A percentile compares a stretch with the other conserved stretches of the same genome.
Evolutionary conservation across 306 rosid species (phyloP).

Genomic region (Rosa persica): DNA sequence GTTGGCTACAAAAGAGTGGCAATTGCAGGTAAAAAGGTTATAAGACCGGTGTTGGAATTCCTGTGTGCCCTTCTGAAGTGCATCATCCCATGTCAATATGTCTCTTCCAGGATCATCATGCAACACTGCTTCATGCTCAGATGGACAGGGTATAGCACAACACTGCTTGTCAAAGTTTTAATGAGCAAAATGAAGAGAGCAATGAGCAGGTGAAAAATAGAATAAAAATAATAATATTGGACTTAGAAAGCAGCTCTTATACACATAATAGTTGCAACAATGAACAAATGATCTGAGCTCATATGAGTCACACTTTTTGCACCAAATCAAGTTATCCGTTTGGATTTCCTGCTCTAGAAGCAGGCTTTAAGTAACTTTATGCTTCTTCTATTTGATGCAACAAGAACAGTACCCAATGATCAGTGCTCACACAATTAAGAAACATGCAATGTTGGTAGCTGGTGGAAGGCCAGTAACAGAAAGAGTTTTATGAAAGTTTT

Average conservation of each 20-base stretch:
- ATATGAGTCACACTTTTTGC: slow-evolving; percentile 22
- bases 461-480: slow-evolving; percentile 1
- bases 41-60: slow-evolving; percentile 88
- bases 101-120: slow-evolving; percentile 50
- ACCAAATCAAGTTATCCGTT: slow-evolving; percentile 21
- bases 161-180: slow-evolving; percentile 49
- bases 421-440: slow-evolving; percentile 7
- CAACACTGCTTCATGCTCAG: slow-evolving; percentile 41
- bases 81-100: slow-evolving; percentile 75
- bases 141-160: slow-evolving; percentile 34
- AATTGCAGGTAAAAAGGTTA: slow-evolving; percentile 85
- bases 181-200: slow-evolving; percentile 29
- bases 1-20: slow-evolving; percentile 94
- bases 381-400: slow-evolving; percentile 12
- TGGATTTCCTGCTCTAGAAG: background rate
- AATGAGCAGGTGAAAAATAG: slow-evolving; percentile 17
- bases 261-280: slow-evolving; percentile 13
- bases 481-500: background rate
- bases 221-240: slow-evolving; percentile 10
- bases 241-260: slow-evolving; percentile 19
- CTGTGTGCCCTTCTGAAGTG: slow-evolving; percentile 68
- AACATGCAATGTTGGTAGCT: slow-evolving; percentile 12
- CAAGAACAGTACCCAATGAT: background rate
- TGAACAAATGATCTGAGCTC: slow-evolving; percentile 5
- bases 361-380: background rate